A percentile compares a stretch with the other conserved stretches of the same genome.
phyloP scores from a whole-genome alignment of 1,284 basidiomycete species.

The Cystobasidium slooffiae region DNA sequence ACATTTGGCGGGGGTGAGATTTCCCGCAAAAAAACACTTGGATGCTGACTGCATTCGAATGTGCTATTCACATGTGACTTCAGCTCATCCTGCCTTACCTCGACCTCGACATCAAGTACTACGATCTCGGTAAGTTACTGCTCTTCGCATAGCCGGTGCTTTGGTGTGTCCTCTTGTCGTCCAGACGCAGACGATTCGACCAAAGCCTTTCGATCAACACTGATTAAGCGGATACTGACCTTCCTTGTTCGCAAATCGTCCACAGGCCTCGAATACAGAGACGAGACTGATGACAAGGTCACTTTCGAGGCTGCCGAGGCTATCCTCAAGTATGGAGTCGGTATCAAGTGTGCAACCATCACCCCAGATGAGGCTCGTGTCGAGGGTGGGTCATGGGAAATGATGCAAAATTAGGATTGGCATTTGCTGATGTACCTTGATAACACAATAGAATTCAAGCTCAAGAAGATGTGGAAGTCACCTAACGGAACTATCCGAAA shows the following conservation, averaged over 20 bases:
- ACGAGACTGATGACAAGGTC: slow-evolving; percentile 87
- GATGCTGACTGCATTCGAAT: no score
- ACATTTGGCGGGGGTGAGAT: slow-evolving; percentile 1
- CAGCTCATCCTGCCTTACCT: slow-evolving; percentile 94
- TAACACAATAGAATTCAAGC: slow-evolving; percentile 72
- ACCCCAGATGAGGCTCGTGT: slow-evolving; percentile 96
- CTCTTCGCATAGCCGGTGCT: not conserved
- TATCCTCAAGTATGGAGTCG: slow-evolving; percentile 73
- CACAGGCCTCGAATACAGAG: slow-evolving; percentile 39
- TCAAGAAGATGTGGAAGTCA: slow-evolving; percentile 97
- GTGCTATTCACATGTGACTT: not conserved
- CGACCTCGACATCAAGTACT: slow-evolving; percentile 97
- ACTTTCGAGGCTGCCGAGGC: slow-evolving; percentile 87
- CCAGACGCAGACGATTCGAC: no score
- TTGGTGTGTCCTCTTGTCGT: no score
- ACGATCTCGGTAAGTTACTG: slow-evolving; percentile 75
- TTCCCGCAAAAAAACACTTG: not conserved
- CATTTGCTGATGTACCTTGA: not conserved
- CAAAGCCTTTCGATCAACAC: no score
- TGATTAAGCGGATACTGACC: no score
- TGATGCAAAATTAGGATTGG: not conserved
- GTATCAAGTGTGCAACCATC: slow-evolving; percentile 97
- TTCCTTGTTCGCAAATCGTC: not conserved
- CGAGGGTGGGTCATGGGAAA: slow-evolving; percentile 56
- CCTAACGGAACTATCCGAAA: slow-evolving; percentile 94